Evolutionary conservation across 192 early-diverging fungal species (phyloP), one percentile per base, ranked within the genome.

Genomic region (Rhizophagus sp.): DNA sequence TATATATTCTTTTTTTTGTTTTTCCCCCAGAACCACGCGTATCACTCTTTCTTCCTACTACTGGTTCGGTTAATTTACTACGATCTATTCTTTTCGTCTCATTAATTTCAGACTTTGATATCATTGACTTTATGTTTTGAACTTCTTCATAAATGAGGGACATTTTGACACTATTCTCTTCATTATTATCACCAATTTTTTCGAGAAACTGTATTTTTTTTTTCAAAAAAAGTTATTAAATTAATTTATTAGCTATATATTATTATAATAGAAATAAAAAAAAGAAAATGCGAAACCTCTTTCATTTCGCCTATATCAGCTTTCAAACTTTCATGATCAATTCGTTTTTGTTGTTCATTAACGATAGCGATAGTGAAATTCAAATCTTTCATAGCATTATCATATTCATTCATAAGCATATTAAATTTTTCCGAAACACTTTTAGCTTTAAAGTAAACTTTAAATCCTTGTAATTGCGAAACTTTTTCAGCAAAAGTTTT

Each of bases 381-480:
- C 62, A 79, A 44, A 57, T 71, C 34, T 25, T 39, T 39, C 50
- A 68, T 67, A 4, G 39, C 36, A 27, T 36, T 17, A 10, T 79
- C 78, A 69, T 71, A 71, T 2, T 79, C 78, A 13, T 22, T 9
- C 2, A 39, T 62, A 5, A 79, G 47, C 11, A 24, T 17, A 6
- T 15, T 41, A 71, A 79, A 79, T 24, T 10, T 79, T 1, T 41
- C 34, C 22, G 24, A 15, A 11, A 79, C 15, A 0, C 0, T n/a
- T 33, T 62, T 52, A 27, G 78, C 78, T 39, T 57, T 34, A 41
- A 11, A 39, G 71, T 39, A 71, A 61, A 62, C 52, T 39, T 52
- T 41, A 62, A 52, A 41, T 41, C 78, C 67, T 41, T 34, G 27
- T 70, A 79, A 68, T 36, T 79, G 78, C 0, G 67, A 27, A 27